Conservation (phyloP, 768 basidiomycete species). For the Amanita thiersii region DNA sequence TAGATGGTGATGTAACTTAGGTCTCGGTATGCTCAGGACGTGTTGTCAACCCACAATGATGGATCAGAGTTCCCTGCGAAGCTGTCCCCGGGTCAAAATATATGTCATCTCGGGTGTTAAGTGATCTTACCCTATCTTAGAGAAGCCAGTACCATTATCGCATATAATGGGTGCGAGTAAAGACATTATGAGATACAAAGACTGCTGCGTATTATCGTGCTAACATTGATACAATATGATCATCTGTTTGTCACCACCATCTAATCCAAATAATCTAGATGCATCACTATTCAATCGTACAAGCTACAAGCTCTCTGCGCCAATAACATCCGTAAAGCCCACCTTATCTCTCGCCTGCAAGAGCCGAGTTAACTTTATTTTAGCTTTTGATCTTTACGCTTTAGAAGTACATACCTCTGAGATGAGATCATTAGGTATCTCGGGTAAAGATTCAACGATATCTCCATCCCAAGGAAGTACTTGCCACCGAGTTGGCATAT, state of each 20-base stretch:
- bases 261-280: conserved; percentile 11
- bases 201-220: conserved; percentile 3
- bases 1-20: neutral
- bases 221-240: conserved; percentile 1
- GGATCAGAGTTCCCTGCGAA: conserved; percentile 99
- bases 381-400: too few species aligned
- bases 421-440: conserved; percentile 52
- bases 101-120: conserved; percentile 5
- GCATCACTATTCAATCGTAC: neutral
- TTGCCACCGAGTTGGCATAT: conserved; percentile 68
- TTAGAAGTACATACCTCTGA: conserved; percentile 31
- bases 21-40: conserved; percentile 7
- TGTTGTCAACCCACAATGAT: conserved; percentile 87
- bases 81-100: conserved; percentile 30
- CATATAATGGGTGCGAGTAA: conserved; percentile 90
- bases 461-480: conserved; percentile 53
- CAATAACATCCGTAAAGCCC: conserved; percentile 11
- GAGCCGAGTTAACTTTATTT: neutral
- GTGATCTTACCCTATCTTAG: conserved; percentile 78
- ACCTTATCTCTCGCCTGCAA: conserved; percentile 18
- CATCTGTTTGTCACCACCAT: conserved; percentile 13
- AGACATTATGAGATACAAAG: conserved; percentile 46
- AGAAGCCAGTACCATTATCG: conserved; percentile 96
- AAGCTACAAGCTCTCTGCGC: conserved; percentile 14
- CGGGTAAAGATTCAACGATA: conserved; percentile 48